Base-by-base conservation (phyloP, 1,284 basidiomycete species). In the Retiboletus flavoniger region DNA sequence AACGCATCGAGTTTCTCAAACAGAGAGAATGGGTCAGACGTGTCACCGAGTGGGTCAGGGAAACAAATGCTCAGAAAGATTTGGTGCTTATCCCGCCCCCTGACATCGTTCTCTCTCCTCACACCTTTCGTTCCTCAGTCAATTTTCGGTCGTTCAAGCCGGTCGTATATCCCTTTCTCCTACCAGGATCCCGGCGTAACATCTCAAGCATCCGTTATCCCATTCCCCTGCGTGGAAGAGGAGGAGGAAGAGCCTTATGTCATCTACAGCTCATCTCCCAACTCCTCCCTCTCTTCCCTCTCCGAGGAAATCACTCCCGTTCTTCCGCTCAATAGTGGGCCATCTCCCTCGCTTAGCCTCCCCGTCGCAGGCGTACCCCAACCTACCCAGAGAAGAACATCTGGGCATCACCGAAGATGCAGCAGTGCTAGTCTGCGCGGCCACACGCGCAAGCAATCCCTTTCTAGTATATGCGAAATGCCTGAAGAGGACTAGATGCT, bases 191-290 rank as follows among this genome's bases (percentile, higher is more conserved):
- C 31, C 29, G 31, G 26, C 29, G n/a, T 34, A 4, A 29, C 48
- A 3, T 13, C 56, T 3, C 59, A 54, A 5, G 35, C 68, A 17
- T 67, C 69, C 19, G 42, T 47, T 41, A 34, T 72, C 13, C 65
- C 70, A 4, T 68, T 69, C 10, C 67, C 67, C n/a, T 60, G 53
- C 11, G 51, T 60, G 4, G 70, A 71, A 31, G 66, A 64, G 28
- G 66, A 68, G 1, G 63, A 66, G 3, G 70, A 70, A 31, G 71
- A 72, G 16, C 68, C 68, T 8, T 70, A 70, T 32, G 40, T 70
- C 50, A 72, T 70, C 11, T 70, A 70, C 28, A 72, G 71, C 51
- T 68, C 67, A n/a, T 69, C 68, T 28, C 71, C 70, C 4, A 69
- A 54, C 3, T 68, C 70, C 0, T 70, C 69, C 28, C 55, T 72